Evolutionary conservation across 495 filamentous ascomycete species (phyloP).

Genomic region (Xylaria sp.): DNA sequence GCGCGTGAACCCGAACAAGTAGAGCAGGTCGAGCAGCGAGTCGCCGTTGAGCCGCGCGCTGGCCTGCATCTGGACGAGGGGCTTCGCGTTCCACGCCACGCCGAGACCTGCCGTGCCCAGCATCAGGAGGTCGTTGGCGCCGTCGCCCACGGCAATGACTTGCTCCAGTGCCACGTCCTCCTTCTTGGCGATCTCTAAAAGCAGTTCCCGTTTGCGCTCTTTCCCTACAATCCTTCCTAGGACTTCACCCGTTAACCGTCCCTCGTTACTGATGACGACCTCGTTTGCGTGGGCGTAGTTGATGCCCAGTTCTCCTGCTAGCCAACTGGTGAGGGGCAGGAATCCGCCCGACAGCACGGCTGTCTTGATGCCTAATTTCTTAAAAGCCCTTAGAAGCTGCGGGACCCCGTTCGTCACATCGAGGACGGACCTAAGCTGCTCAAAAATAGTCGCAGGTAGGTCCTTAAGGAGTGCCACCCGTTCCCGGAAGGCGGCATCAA

Average conservation of each 20-base stretch:
- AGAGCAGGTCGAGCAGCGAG: slow-evolving; percentile 80
- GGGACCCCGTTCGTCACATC: slow-evolving; percentile 82
- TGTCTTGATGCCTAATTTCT: slow-evolving; percentile 77
- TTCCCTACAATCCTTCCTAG: slow-evolving; percentile 81
- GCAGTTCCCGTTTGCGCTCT: slow-evolving; percentile 75
- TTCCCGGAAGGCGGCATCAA: slow-evolving; percentile 78
- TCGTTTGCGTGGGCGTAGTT: slow-evolving; percentile 91
- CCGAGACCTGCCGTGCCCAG: slow-evolving; percentile 86
- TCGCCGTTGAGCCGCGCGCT: slow-evolving; percentile 81
- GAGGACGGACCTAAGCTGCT: slow-evolving; percentile 73
- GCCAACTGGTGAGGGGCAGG: slow-evolving; percentile 83
- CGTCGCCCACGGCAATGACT: slow-evolving; percentile 87
- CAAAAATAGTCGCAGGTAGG: slow-evolving; percentile 79
- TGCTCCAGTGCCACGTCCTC: slow-evolving; percentile 76
- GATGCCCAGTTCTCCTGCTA: slow-evolving; percentile 78
- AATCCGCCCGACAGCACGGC: slow-evolving; percentile 94
- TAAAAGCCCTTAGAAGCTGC: slow-evolving; percentile 74
- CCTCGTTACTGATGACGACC: slow-evolving; percentile 66
- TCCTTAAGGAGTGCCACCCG: slow-evolving; percentile 82
- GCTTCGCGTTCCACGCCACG: slow-evolving; percentile 94
- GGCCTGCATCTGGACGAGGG: slow-evolving; percentile 85
- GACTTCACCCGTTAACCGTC: slow-evolving; percentile 81
- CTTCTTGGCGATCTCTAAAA: slow-evolving; percentile 76
- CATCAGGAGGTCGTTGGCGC: slow-evolving; percentile 95
- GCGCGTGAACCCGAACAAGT: slow-evolving; percentile 78